phyloP scores from a whole-genome alignment of 2,329 filamentous ascomycete genomes.

The Ophiocordyceps robertsii region DNA sequence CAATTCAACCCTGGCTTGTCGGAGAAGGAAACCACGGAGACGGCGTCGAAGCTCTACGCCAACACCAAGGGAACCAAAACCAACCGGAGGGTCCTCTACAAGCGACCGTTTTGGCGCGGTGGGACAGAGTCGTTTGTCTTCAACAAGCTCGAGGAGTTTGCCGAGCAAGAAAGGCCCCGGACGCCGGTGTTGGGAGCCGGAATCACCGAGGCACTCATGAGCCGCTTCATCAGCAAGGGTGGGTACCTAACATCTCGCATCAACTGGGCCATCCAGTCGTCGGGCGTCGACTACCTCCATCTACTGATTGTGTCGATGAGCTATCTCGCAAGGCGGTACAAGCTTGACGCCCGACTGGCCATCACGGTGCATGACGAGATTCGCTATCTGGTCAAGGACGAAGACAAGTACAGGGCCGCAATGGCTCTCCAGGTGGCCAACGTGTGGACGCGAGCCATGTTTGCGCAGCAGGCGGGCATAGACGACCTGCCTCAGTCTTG shows the following conservation, averaged over 20 bases:
- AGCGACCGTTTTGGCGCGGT: conserved; percentile 80
- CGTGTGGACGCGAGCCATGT: conserved; percentile 95
- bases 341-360: conserved; percentile 69
- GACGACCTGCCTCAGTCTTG: conserved; percentile 87
- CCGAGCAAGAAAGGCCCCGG: conserved; percentile 79
- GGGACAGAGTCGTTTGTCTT: conserved; percentile 97
- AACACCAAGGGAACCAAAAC: conserved; percentile 87
- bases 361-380: conserved; percentile 98
- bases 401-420: conserved; percentile 78
- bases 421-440: conserved; percentile 92
- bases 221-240: conserved; percentile 73
- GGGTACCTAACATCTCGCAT: conserved; percentile 93
- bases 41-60: conserved; percentile 69
- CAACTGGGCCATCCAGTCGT: conserved; percentile 98
- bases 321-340: conserved; percentile 75
- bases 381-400: conserved; percentile 72
- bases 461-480: conserved; percentile 92
- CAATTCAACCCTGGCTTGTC: conserved; percentile 85
- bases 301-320: conserved; percentile 91
- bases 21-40: conserved; percentile 63
- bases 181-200: conserved; percentile 89
- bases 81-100: conserved; percentile 55
- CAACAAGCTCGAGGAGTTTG: conserved; percentile 96
- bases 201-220: conserved; percentile 91
- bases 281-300: conserved; percentile 92